These are phyloP conservation scores for Sporothrix humicola DNA, from an alignment of 2,329 filamentous ascomycete species.

Conservation along the genomic window DNA sequence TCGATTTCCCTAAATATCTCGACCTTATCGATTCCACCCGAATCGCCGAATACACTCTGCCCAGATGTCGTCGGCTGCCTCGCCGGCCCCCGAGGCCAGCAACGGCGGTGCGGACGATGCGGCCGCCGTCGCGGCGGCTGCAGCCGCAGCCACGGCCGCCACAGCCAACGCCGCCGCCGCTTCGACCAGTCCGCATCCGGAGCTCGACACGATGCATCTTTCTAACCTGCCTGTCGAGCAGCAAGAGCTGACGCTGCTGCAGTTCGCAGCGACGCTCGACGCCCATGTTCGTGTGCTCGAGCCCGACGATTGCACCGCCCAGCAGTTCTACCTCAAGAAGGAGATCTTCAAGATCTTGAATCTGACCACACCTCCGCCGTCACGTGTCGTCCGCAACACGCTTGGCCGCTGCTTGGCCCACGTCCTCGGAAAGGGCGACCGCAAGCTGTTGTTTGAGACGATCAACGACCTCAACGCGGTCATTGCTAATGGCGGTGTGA, in stretches of 20 bases:
- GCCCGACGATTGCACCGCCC: conserved; percentile 79
- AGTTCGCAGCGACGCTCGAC: conserved; percentile 81
- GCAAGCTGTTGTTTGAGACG: conserved; percentile 91
- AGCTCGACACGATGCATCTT: conserved; percentile 89
- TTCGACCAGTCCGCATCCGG: conserved; percentile 62
- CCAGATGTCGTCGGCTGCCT: conserved; percentile 38
- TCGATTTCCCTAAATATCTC: background rate
- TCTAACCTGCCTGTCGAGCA: conserved; percentile 90
- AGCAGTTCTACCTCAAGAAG: conserved; percentile 91
- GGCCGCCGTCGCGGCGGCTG: conserved; percentile 37
- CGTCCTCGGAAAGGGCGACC: conserved; percentile 83
- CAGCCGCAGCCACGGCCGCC: conserved; percentile 43
- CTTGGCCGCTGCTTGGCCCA: conserved; percentile 82
- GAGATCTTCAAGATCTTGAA: conserved; percentile 93
- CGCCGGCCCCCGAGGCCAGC: conserved; percentile 33
- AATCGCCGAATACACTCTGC: too few relatives aligned
- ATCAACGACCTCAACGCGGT: conserved; percentile 83
- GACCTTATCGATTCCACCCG: background rate
- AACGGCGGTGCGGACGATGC: conserved; percentile 34
- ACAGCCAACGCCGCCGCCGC: conserved; percentile 39
- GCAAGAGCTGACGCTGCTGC: conserved; percentile 91
- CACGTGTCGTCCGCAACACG: conserved; percentile 87
- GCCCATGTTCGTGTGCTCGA: conserved; percentile 78
- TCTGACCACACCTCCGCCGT: conserved; percentile 78
- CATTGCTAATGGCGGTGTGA: conserved; percentile 71